Evolutionary conservation across 2,329 filamentous ascomycete genomes (phyloP).

Genomic region (Colletotrichum graminicola): DNA sequence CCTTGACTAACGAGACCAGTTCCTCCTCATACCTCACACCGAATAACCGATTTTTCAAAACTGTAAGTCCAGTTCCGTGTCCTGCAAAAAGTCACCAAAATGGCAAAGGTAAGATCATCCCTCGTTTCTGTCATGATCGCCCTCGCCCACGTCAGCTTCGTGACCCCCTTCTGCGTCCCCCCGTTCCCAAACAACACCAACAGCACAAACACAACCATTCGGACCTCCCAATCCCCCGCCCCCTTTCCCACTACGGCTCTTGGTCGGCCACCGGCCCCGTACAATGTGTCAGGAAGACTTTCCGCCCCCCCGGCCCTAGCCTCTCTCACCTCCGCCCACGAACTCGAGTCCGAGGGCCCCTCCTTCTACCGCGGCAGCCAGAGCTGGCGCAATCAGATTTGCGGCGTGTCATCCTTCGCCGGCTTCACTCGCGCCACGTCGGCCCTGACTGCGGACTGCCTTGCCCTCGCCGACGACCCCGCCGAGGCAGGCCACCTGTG

Average conservation of each 20-base stretch:
- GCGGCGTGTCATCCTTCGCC: constrained; percentile 22
- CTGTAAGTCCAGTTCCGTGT: background rate
- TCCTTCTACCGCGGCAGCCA: constrained; percentile 10
- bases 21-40: background rate
- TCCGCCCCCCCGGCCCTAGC: background rate
- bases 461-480: constrained; percentile 15
- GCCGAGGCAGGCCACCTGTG: background rate
- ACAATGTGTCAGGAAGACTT: no score
- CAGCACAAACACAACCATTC: constrained; percentile 5
- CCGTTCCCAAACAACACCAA: constrained; percentile 15
- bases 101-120: constrained; percentile 12
- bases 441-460: constrained; percentile 11
- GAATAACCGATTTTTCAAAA: no score
- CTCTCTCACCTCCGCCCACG: background rate
- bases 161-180: constrained; percentile 1
- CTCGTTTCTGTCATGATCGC: constrained; percentile 4
- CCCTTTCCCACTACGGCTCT: background rate
- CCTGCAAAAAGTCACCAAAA: constrained; percentile 1
- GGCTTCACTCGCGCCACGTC: constrained; percentile 19
- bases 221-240: background rate
- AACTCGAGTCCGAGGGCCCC: background rate
- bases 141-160: constrained; percentile 8
- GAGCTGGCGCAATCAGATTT: background rate
- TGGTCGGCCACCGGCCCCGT: background rate
- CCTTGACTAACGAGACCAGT: constrained; percentile 25